phyloP scores from a whole-genome alignment of 495 filamentous ascomycete species.

The Sabuloglossum arenarium region DNA sequence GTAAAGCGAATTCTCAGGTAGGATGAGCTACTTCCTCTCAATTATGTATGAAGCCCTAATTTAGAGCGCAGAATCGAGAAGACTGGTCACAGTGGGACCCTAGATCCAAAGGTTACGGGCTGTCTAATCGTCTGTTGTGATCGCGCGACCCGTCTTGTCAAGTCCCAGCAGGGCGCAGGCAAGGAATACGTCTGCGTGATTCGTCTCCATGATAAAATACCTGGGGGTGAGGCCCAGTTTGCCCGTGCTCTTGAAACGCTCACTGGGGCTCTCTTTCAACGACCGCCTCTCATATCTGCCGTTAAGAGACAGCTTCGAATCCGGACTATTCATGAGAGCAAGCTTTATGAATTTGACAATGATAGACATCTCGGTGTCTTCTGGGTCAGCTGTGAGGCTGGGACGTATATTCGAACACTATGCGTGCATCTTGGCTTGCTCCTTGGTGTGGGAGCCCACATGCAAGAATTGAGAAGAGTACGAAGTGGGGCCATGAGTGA shows the following conservation, averaged over 20 bases:
- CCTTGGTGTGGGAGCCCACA: constrained; percentile 87
- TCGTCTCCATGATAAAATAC: constrained; percentile 76
- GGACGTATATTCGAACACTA: constrained; percentile 93
- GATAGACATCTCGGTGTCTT: constrained; percentile 94
- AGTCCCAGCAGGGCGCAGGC: constrained; percentile 94
- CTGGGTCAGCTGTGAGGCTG: constrained; percentile 97
- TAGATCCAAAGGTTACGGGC: constrained; percentile 87
- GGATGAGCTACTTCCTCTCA: neutral
- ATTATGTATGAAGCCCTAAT: neutral
- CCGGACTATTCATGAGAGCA: constrained; percentile 87
- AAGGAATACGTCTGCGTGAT: constrained; percentile 80
- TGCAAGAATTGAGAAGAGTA: constrained; percentile 94
- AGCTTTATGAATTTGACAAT: constrained; percentile 91
- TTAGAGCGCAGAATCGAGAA: constrained; percentile 52
- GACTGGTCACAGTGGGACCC: constrained; percentile 91
- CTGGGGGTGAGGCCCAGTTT: constrained; percentile 78
- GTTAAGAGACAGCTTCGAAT: constrained; percentile 97
- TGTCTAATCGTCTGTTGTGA: constrained; percentile 93
- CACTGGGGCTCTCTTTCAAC: constrained; percentile 92
- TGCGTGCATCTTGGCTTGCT: constrained; percentile 90
- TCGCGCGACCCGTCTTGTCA: constrained; percentile 87
- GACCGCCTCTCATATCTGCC: constrained; percentile 88
- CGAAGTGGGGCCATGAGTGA: constrained; percentile 90
- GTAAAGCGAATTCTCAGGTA: constrained; percentile 91
- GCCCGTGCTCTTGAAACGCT: constrained; percentile 78